Percentiles rank a stretch among this genome's conserved stretches.
Conservation (phyloP, 257 asterid genomes). For the Anisodus tanguticus region DNA sequence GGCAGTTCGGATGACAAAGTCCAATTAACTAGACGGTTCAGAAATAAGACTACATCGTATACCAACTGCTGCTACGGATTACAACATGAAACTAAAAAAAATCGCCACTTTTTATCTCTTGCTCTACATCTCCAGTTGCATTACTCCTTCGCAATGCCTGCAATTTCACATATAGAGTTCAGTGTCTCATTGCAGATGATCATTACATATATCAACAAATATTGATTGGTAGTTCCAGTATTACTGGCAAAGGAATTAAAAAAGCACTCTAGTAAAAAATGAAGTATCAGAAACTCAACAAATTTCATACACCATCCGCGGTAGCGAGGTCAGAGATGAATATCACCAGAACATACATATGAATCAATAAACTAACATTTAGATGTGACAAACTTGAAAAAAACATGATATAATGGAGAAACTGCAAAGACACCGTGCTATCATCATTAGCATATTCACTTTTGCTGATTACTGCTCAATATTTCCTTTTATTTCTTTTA, state of each 20-base stretch:
- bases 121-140: slow-evolving; percentile 23
- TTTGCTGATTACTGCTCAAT: not conserved
- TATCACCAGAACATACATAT: not conserved
- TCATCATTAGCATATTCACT: not conserved
- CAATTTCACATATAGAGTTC: slow-evolving; percentile 4
- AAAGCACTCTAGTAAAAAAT: not conserved
- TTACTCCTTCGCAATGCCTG: not conserved
- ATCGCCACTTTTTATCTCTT: not conserved
- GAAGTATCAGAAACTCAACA: not conserved
- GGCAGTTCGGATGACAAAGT: not conserved
- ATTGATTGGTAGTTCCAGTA: not conserved
- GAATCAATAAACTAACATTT: not conserved
- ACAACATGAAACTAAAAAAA: not conserved
- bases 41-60: not conserved
- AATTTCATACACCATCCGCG: not conserved
- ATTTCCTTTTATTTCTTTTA: not conserved
- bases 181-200: not conserved
- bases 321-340: not conserved
- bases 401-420: not conserved
- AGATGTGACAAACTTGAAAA: not conserved
- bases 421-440: not conserved
- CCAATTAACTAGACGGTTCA: not conserved
- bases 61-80: not conserved
- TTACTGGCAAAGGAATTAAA: not conserved
- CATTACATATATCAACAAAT: slow-evolving; percentile 13